Conservation (phyloP, 139 green algal species). For the Auxenochlorella pyrenoidosa region DNA sequence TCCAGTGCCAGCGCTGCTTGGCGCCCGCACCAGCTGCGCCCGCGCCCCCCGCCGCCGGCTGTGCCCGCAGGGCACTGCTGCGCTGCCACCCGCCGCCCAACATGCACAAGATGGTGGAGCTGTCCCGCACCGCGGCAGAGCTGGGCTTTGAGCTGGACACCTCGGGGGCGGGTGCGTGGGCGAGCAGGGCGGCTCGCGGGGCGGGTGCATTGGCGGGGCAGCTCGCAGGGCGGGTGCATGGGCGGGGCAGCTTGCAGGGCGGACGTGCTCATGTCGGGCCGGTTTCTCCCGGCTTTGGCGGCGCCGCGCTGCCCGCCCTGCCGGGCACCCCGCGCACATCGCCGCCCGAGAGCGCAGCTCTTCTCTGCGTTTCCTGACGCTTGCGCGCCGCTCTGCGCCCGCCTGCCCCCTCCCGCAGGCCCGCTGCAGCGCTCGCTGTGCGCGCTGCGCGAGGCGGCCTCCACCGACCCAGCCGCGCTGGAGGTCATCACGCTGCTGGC, state of each 20-base stretch:
- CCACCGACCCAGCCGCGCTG: conserved; percentile 6
- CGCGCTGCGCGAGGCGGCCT: conserved; percentile 35
- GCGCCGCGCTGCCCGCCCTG: too few relatives aligned
- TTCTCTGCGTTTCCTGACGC: neutral
- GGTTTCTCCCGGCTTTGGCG: too few relatives aligned
- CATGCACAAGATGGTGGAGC: conserved; percentile 65
- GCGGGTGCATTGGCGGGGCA: too few relatives aligned
- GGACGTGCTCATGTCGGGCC: too few relatives aligned
- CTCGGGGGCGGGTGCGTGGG: neutral
- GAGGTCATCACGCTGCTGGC: conserved; percentile 77
- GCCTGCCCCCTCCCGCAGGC: neutral
- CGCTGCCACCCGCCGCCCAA: conserved; percentile 74
- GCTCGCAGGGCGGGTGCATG: too few relatives aligned
- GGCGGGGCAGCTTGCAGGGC: too few relatives aligned
- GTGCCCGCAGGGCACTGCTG: conserved; percentile 64
- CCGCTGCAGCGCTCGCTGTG: conserved; percentile 60
- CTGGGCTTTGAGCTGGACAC: conserved; percentile 68
- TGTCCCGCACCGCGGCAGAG: conserved; percentile 47
- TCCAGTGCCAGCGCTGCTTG: too few relatives aligned
- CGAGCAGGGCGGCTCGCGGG: too few relatives aligned
- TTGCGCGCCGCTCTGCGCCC: neutral
- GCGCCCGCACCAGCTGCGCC: too few relatives aligned
- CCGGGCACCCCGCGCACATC: too few relatives aligned
- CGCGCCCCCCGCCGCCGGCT: too few relatives aligned
- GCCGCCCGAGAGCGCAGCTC: too few relatives aligned